phyloP scores from a whole-genome alignment of 495 filamentous ascomycete genomes.

The Talaromyces thailandensis region DNA sequence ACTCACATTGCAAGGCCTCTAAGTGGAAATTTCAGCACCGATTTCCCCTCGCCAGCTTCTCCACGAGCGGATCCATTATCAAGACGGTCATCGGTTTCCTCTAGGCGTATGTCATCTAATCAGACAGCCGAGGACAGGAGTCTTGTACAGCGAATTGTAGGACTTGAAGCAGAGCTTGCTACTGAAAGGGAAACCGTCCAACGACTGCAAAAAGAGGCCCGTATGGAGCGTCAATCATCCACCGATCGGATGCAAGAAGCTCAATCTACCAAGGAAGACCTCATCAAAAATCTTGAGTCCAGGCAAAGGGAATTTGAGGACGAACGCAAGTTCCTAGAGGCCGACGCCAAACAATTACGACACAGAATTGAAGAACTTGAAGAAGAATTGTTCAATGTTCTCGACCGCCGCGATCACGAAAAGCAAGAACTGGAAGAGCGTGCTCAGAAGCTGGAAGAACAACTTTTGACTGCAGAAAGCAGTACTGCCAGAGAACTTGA shows the following conservation, averaged over 20 bases:
- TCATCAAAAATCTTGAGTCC: slow-evolving; percentile 90
- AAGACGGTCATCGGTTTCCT: slow-evolving; percentile 55
- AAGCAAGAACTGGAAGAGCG: slow-evolving; percentile 58
- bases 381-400: slow-evolving; percentile 76
- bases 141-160: slow-evolving; percentile 59
- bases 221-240: slow-evolving; percentile 56
- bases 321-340: slow-evolving; percentile 71
- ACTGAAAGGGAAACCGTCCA: slow-evolving; percentile 53
- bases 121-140: slow-evolving; percentile 56
- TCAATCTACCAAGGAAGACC: slow-evolving; percentile 85
- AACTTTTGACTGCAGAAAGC: slow-evolving; percentile 53
- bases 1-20: slow-evolving; percentile 62
- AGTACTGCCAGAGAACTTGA: slow-evolving; percentile 48
- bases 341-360: slow-evolving; percentile 66
- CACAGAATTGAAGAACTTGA: slow-evolving; percentile 76
- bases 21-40: slow-evolving; percentile 54
- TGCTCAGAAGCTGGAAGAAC: slow-evolving; percentile 57
- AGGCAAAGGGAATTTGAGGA: slow-evolving; percentile 79
- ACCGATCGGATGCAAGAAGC: slow-evolving; percentile 66
- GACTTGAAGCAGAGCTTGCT: slow-evolving; percentile 70
- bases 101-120: slow-evolving; percentile 57
- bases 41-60: slow-evolving; percentile 40
- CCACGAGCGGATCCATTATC: slow-evolving; percentile 49
- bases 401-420: slow-evolving; percentile 77
- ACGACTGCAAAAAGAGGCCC: slow-evolving; percentile 51